These are phyloP conservation scores for Aspergillus sp. DNA, from an alignment of 2,329 filamentous ascomycete species.

Conservation along the genomic window DNA sequence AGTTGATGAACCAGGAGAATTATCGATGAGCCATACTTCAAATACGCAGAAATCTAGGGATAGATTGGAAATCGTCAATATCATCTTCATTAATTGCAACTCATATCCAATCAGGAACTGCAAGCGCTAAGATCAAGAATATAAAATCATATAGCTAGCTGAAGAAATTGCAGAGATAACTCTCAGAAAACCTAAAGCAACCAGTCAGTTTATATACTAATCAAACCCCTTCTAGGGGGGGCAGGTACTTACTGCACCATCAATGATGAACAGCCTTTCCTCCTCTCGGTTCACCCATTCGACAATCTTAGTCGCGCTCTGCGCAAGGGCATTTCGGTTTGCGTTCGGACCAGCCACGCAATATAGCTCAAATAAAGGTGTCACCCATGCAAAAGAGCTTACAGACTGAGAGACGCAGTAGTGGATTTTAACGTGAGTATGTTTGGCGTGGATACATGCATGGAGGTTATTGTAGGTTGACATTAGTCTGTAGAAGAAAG, in stretches of 20 bases:
- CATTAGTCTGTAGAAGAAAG: slow-evolving; percentile 54
- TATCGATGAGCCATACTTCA: not conserved
- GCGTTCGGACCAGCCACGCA: slow-evolving; percentile 77
- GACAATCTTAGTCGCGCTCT: slow-evolving; percentile 82
- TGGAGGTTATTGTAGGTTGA: slow-evolving; percentile 83
- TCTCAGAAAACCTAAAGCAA: slow-evolving; percentile 13
- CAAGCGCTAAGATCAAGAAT: not conserved
- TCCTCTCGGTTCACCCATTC: slow-evolving; percentile 91
- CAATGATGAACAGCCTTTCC: slow-evolving; percentile 92
- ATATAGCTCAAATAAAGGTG: slow-evolving; percentile 88
- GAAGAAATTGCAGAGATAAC: not conserved
- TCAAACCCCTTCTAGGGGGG: no score
- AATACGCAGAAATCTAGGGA: not conserved
- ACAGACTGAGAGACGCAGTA: slow-evolving; percentile 72
- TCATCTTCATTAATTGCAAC: not conserved
- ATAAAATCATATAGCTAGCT: not conserved
- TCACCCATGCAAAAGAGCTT: slow-evolving; percentile 84
- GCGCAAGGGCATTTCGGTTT: slow-evolving; percentile 62
- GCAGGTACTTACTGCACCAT: slow-evolving; percentile 67
- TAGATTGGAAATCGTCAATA: slow-evolving; percentile 4
- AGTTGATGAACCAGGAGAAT: no score
- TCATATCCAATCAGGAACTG: no score
- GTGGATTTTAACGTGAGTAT: slow-evolving; percentile 79
- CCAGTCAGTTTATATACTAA: slow-evolving; percentile 1
- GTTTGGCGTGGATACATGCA: slow-evolving; percentile 75